A percentile compares a stretch with the other conserved stretches of the same genome.
Evolutionary conservation across 306 rosid genomes (phyloP).

Genomic region (Crataegus laevigata): DNA sequence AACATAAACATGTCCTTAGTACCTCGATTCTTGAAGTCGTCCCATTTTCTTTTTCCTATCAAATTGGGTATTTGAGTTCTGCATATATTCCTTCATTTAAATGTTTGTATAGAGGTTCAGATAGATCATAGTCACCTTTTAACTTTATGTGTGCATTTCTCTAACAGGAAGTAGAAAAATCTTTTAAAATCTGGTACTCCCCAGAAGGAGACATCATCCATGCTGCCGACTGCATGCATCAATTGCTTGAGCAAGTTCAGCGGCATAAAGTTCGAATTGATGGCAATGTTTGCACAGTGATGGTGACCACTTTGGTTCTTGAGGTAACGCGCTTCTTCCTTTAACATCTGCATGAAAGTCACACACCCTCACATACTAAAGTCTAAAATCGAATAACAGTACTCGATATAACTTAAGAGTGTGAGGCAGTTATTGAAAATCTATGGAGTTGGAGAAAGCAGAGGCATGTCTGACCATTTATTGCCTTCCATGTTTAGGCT

Average conservation of each 20-base stretch:
- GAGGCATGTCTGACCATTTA: background rate
- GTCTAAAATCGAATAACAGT: background rate
- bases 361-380: background rate
- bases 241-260: constrained; percentile 72
- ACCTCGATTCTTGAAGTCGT: background rate
- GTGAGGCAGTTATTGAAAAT: background rate
- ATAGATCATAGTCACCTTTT: background rate
- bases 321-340: constrained; percentile 43
- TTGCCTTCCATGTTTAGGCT: background rate
- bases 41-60: background rate
- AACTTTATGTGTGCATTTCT: background rate
- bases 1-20: background rate
- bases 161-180: constrained; percentile 62
- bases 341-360: background rate
- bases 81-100: background rate
- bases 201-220: constrained; percentile 22
- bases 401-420: background rate
- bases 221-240: constrained; percentile 63
- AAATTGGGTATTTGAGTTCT: background rate
- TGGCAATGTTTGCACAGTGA: constrained; percentile 61
- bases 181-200: constrained; percentile 44
- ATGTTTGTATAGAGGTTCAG: background rate
- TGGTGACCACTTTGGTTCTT: constrained; percentile 79
- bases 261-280: constrained; percentile 61
- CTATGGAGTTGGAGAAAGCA: background rate